Evolutionary conservation across 2,329 filamentous ascomycete genomes (phyloP).

Genomic region (Cordyceps pruinosa): DNA sequence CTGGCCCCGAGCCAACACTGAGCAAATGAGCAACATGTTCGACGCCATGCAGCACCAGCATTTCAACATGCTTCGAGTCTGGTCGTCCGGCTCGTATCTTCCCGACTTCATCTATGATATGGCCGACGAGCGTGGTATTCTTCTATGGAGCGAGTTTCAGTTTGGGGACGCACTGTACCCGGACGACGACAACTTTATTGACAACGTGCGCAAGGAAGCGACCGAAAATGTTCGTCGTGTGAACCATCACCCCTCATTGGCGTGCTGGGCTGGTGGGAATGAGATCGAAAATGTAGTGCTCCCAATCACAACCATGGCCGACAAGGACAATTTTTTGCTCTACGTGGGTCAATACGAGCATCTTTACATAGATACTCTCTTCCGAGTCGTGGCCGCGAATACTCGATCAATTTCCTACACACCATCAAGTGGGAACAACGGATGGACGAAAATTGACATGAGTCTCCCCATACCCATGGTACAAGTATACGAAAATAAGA

Average conservation of each 20-base stretch:
- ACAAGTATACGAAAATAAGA: constrained; percentile 9
- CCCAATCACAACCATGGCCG: constrained; percentile 6
- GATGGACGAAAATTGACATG: constrained; percentile 8
- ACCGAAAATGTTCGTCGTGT: constrained; percentile 53
- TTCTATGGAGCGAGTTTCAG: constrained; percentile 58
- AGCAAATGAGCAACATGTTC: constrained; percentile 39
- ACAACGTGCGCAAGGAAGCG: constrained; percentile 49
- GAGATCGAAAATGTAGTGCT: constrained; percentile 54
- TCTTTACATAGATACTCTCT: constrained; percentile 7
- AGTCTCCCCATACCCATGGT: constrained; percentile 8
- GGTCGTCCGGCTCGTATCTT: constrained; percentile 53
- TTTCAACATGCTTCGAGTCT: constrained; percentile 59
- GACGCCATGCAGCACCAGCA: constrained; percentile 46
- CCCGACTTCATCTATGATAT: constrained; percentile 58
- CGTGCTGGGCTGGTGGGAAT: constrained; percentile 50
- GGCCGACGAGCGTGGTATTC: constrained; percentile 53
- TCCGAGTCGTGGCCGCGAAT: constrained; percentile 5
- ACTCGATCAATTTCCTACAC: constrained; percentile 10
- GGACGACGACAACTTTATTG: constrained; percentile 43
- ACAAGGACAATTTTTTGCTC: neutral
- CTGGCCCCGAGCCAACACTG: constrained; percentile 51
- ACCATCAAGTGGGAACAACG: constrained; percentile 10
- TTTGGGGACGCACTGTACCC: constrained; percentile 57
- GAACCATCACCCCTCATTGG: constrained; percentile 53
- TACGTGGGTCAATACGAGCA: constrained; percentile 11